A percentile compares a stretch with the other conserved stretches of the same genome.
Conservation (phyloP, 2,329 filamentous ascomycete genomes). For the Phaeophleospora eucalypticola region DNA sequence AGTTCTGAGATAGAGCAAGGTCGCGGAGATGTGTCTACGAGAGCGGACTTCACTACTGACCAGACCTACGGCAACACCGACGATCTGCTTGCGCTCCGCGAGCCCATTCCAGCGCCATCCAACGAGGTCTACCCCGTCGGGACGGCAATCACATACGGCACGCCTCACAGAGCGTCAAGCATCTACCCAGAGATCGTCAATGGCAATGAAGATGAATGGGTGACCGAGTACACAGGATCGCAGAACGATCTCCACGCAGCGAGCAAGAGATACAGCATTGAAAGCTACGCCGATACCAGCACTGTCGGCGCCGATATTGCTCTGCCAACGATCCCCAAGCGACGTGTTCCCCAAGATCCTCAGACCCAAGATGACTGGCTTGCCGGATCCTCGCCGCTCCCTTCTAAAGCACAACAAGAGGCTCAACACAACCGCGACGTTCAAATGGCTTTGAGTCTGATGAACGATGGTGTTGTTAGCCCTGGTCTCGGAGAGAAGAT, state of each 20-base stretch:
- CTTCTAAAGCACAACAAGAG: background rate
- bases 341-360: background rate
- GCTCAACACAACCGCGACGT: slow-evolving; percentile 1
- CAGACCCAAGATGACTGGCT: no score
- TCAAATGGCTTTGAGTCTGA: background rate
- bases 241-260: slow-evolving; percentile 4
- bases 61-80: slow-evolving; percentile 31
- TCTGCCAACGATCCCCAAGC: no score
- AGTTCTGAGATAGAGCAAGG: slow-evolving; percentile 15
- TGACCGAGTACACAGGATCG: slow-evolving; percentile 12
- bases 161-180: slow-evolving; percentile 3
- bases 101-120: slow-evolving; percentile 12
- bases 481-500: background rate
- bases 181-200: background rate
- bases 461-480: background rate
- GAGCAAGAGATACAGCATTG: slow-evolving; percentile 10
- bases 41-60: slow-evolving; percentile 14
- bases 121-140: background rate
- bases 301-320: slow-evolving; percentile 13
- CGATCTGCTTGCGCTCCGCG: no score
- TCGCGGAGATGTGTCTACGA: background rate
- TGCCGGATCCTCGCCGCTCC: background rate
- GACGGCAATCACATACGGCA: no score
- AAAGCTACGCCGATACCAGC: slow-evolving; percentile 27
- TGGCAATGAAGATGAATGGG: slow-evolving; percentile 9